Conservation (phyloP, 345 rosid genomes). For the Gossypium thurberi region DNA sequence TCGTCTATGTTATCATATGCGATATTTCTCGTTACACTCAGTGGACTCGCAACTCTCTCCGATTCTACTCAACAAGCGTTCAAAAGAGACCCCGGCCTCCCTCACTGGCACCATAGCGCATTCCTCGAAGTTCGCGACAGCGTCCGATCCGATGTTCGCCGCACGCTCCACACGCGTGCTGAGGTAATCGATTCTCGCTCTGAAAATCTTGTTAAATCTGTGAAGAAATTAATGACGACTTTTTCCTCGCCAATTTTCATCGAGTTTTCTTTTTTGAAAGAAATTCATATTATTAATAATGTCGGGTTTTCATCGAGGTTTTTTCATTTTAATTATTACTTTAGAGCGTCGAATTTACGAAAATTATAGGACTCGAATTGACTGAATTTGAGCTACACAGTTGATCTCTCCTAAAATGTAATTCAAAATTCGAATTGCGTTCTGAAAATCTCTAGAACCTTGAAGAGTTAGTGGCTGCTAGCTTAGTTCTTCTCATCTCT, state of each 20-base stretch:
- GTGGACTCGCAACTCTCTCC: slow-evolving; percentile 35
- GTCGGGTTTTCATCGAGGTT: not conserved
- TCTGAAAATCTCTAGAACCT: slow-evolving; percentile 1
- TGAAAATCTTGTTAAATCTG: not conserved
- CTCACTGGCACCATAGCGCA: slow-evolving; percentile 99
- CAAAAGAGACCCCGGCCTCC: slow-evolving; percentile 85
- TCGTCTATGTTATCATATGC: slow-evolving; percentile 2
- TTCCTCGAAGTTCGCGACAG: slow-evolving; percentile 82
- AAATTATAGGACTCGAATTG: not conserved
- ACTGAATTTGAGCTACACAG: not conserved
- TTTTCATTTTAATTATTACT: not conserved
- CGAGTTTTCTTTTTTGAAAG: not conserved
- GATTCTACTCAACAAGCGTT: slow-evolving; percentile 68
- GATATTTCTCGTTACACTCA: slow-evolving; percentile 21
- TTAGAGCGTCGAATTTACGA: not conserved
- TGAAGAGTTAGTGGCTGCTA: not conserved
- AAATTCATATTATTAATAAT: too few relatives aligned
- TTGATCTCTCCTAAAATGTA: not conserved
- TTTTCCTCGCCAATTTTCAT: not conserved
- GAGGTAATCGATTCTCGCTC: slow-evolving; percentile 44
- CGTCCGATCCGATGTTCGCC: slow-evolving; percentile 87
- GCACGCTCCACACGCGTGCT: slow-evolving; percentile 96
- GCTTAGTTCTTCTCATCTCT: not conserved
- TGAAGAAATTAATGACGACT: not conserved
- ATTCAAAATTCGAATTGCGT: not conserved